Conservation (phyloP, 176 grass and related monocot species). For the Dactylis glomerata region DNA sequence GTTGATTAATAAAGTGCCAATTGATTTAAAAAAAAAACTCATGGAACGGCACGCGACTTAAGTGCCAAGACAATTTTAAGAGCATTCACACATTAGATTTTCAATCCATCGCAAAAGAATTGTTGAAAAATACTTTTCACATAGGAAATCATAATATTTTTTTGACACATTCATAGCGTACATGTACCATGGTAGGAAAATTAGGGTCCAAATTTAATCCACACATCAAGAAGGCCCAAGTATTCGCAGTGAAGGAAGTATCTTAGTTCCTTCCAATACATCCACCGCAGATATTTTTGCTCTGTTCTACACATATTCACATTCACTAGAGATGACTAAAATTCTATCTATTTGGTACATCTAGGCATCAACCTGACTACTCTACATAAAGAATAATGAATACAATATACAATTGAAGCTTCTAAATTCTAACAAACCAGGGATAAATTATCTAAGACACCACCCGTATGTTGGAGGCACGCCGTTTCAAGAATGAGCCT, state of each 20-base stretch:
- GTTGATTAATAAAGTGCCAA: too few relatives aligned
- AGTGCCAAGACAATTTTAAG: too few relatives aligned
- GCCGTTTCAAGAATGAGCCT: conserved; percentile 52
- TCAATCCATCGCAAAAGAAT: too few relatives aligned
- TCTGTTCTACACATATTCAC: conserved; percentile 34
- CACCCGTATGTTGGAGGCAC: conserved; percentile 32
- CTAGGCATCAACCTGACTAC: conserved; percentile 18
- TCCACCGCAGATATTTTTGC: background rate
- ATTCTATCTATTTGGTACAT: conserved; percentile 7
- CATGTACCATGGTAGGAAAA: too few relatives aligned
- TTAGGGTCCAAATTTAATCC: too few relatives aligned
- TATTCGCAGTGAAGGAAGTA: background rate
- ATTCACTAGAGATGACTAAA: conserved; percentile 6
- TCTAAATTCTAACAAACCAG: conserved; percentile 4
- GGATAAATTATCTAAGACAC: conserved; percentile 43
- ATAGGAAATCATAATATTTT: too few relatives aligned
- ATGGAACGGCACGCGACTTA: too few relatives aligned
- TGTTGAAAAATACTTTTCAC: too few relatives aligned
- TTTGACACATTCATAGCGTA: too few relatives aligned
- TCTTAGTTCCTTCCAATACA: background rate
- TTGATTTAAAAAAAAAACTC: too few relatives aligned
- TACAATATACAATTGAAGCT: conserved; percentile 37
- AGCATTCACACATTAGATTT: too few relatives aligned
- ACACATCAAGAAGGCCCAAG: background rate
- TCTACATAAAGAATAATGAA: conserved; percentile 43